Percentiles rank a stretch among this genome's conserved stretches.
Conservation (phyloP, 495 filamentous ascomycete genomes). For the Penicillium longicatenatum region DNA sequence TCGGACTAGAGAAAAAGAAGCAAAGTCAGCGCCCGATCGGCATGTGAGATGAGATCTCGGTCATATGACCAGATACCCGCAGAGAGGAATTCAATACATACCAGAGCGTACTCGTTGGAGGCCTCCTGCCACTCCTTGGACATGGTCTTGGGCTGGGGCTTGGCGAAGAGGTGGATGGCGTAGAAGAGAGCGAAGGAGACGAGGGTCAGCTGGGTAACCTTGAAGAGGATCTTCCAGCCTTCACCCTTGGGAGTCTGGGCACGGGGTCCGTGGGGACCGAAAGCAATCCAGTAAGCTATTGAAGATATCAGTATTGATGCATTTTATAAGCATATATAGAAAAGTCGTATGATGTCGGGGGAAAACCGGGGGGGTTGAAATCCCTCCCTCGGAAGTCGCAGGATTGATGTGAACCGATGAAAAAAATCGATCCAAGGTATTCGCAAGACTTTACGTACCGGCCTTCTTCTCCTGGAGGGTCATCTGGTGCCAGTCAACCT, state of each 20-base stretch:
- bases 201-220: conserved; percentile 64
- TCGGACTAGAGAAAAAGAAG: conserved; percentile 58
- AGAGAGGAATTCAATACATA: conserved; percentile 40
- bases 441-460: conserved; percentile 64
- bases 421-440: neutral
- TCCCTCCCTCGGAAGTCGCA: conserved; percentile 24
- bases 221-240: conserved; percentile 67
- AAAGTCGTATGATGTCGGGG: conserved; percentile 3
- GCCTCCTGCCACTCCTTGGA: conserved; percentile 93
- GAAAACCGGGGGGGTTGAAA: neutral
- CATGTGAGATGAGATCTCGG: neutral
- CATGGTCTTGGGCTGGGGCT: conserved; percentile 79
- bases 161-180: conserved; percentile 62
- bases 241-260: conserved; percentile 79
- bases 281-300: conserved; percentile 97
- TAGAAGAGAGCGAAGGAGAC: conserved; percentile 67
- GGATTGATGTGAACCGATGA: conserved; percentile 12
- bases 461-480: conserved; percentile 98
- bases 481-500: conserved; percentile 92
- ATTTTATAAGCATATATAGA: conserved; percentile 10
- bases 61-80: neutral
- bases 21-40: conserved; percentile 19
- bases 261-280: conserved; percentile 92
- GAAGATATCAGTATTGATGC: conserved; percentile 27
- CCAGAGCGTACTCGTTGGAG: conserved; percentile 87